Evolutionary conservation across 2,329 filamentous ascomycete species (phyloP), one percentile per base, ranked within the genome.

Genomic region (Westerdykella sp.): DNA sequence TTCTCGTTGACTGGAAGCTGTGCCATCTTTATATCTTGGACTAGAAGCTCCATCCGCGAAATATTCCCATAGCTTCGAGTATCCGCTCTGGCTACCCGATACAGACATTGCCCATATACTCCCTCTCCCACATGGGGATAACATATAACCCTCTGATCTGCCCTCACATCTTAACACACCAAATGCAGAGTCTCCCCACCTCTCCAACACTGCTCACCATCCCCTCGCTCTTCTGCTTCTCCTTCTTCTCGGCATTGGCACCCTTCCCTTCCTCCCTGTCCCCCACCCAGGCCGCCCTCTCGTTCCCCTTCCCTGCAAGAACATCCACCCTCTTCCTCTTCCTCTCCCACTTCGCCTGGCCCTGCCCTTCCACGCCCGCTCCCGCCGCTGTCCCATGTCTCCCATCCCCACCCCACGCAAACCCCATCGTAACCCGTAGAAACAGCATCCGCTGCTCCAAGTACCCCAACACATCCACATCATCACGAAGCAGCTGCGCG

Each of bases 361-460:
- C 44, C n/a, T 32, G 28, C 37, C 57, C 18, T 56, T 53, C 44
- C 13, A n/a, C n/a, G n/a, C 40, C 31, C 32, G 32, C 30, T 7
- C 6, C 37, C 6, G 9, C 13, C 23, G 34, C 30, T 12, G 13
- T 18, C 23, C 16, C 15, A 21, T 35, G n/a, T n/a, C n/a, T n/a
- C 18, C 44, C 58, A 16, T 61, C 56, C 15, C 67, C 58, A 14
- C 67, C 69, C 73, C 78, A 76, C 1, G 75, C 79, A 55, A 83
- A 79, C 5, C 74, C 68, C 51, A 82, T 49, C 13, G 73, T 78
- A 7, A 79, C 53, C 13, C 78, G 69, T 39, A 76, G 59, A 48
- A 74, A 79, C 12, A 74, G 41, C 38, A 81, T 53, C 4, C 74
- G 64, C 48, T 75, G 70, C 50, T 81, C 75, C 5, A 81, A 56